Evolutionary conservation across 1,139 yeast species (phyloP), one percentile per base, ranked within the genome.

Genomic region (Arxiozyma bovina): DNA sequence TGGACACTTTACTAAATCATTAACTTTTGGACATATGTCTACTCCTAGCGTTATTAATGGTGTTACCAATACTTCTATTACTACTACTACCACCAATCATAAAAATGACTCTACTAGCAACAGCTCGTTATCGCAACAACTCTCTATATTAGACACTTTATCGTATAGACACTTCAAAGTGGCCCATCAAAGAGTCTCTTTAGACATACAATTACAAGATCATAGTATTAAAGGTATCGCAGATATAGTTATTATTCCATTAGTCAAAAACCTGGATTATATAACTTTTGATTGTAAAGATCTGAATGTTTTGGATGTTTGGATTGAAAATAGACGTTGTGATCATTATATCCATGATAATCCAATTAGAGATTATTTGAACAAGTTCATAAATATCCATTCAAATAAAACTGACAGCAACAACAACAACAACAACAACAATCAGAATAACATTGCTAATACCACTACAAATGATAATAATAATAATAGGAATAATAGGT

Each of bases 211-310:
- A 66, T 70, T 86, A 46, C 77, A 82, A 22, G 71, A 73, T 45
- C 77, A 78, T 56, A 64, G 70, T 23, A 70, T 84, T 12, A 70
- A 70, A n/a, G 99, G 98, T 17, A 77, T 80, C 61, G 89, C 98
- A 0, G 97, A 90, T 66, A 73, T 93, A 42, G 85, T 94, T 1
- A 74, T 91, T 17, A 74, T 87, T 23, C 97, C 98, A 0, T 74
- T 83, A 2, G 81, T 83, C 21, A 79, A 81, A 12, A 69, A 74
- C 1, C 71, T 91, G 48, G 80, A 79, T 53, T 74, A 75, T 17
- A 75, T 93, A 40, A 79, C 80, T 54, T 73, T 93, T 53, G 98
- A 93, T 68, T 88, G 96, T 59, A 81, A 96, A 55, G 91, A 88
- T 57, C 79, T 89, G 72, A 74, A 73, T 50, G 80, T 91, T 45